These are phyloP conservation scores for Torulaspora globosa DNA, from an alignment of 1,139 yeast species.

Conservation along the genomic window DNA sequence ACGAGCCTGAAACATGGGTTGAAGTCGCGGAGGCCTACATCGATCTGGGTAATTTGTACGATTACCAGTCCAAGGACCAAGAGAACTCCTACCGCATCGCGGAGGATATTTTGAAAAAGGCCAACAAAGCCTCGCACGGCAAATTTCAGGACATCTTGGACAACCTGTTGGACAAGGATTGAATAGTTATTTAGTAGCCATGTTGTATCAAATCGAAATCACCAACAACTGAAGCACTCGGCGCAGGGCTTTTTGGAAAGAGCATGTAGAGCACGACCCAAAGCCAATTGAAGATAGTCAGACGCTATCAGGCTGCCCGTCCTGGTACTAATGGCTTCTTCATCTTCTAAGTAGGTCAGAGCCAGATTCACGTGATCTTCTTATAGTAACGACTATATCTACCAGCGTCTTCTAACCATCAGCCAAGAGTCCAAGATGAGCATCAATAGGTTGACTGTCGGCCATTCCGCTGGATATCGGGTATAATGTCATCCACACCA, in stretches of 20 bases:
- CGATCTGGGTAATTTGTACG: conserved; percentile 68
- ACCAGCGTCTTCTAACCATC: background rate
- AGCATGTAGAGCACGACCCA: background rate
- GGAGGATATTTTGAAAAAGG: conserved; percentile 54
- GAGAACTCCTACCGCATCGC: conserved; percentile 63
- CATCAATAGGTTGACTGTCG: background rate
- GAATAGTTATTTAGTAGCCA: background rate
- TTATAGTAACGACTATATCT: background rate
- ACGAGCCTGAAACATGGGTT: conserved; percentile 78
- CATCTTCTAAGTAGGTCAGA: background rate
- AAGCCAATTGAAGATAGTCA: background rate
- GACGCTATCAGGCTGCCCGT: background rate
- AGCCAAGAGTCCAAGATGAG: background rate
- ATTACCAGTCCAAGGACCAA: conserved; percentile 62
- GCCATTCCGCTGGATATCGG: background rate
- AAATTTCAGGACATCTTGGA: conserved; percentile 58
- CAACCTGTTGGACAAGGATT: conserved; percentile 29
- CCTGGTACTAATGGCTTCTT: background rate
- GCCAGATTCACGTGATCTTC: conserved; percentile 1
- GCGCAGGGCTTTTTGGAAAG: background rate
- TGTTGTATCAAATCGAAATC: background rate
- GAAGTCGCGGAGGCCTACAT: conserved; percentile 81
- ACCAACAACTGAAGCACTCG: too few species aligned
- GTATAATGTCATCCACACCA: conserved; percentile 7
- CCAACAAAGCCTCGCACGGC: conserved; percentile 74